A percentile compares a stretch with the other conserved stretches of the same genome.
Evolutionary conservation across 768 basidiomycete genomes (phyloP).

Genomic region (Sarcodon aspratus): DNA sequence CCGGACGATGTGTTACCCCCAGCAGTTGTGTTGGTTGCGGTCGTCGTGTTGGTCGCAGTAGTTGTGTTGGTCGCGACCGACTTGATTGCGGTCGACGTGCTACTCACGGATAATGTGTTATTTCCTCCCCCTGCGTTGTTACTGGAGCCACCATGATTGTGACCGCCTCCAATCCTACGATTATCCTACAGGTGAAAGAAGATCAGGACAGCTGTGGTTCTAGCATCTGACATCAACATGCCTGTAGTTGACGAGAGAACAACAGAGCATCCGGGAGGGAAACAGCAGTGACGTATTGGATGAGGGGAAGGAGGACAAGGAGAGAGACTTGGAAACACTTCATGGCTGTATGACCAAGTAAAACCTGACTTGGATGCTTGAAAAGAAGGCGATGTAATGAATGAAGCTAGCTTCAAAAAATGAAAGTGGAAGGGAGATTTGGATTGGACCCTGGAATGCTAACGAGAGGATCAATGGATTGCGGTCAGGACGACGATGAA

Average conservation of each 20-base stretch:
- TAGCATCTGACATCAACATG: background rate
- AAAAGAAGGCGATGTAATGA: constrained; percentile 12
- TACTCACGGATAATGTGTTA: constrained; percentile 5
- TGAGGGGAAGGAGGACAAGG: constrained; percentile 26
- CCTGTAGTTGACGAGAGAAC: background rate
- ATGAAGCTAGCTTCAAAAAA: constrained; percentile 5
- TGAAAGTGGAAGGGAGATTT: constrained; percentile 3
- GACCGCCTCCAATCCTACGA: background rate
- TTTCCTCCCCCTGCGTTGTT: constrained; percentile 6
- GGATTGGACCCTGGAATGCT: constrained; percentile 10
- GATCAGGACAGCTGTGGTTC: background rate
- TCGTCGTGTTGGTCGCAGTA: constrained; percentile 5
- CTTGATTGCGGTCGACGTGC: constrained; percentile 10
- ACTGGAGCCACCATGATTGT: constrained; percentile 5
- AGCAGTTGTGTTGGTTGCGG: constrained; percentile 6
- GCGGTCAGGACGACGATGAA: constrained; percentile 1
- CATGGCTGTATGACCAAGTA: constrained; percentile 27
- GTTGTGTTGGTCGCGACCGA: constrained; percentile 5
- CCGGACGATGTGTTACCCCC: constrained; percentile 12
- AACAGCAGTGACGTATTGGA: constrained; percentile 8
- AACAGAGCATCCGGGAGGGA: background rate
- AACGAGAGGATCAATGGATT: constrained; percentile 17
- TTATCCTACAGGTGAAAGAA: background rate
- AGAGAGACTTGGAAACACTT: constrained; percentile 31
- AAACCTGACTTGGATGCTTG: constrained; percentile 11